These are phyloP conservation scores for Aspergillus carlsbadensis DNA, from an alignment of 495 filamentous ascomycete species.

Conservation along the genomic window DNA sequence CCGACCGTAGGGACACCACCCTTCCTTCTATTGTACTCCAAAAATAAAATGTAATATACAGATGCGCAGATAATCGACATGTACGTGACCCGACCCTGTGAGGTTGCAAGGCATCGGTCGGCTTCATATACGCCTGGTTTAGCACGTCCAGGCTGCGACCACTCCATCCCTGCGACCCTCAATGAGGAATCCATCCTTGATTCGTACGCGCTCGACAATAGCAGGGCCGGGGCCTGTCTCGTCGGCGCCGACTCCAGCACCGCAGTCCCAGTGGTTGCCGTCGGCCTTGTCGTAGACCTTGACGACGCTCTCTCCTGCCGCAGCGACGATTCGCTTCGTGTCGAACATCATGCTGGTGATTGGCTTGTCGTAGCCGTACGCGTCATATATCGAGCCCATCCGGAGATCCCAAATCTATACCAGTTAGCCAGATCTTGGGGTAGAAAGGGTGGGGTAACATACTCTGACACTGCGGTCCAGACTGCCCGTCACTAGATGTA, in stretches of 20 bases:
- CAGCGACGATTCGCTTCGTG: slow-evolving; percentile 81
- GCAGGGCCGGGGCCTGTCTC: slow-evolving; percentile 60
- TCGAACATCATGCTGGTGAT: slow-evolving; percentile 99
- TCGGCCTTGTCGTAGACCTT: slow-evolving; percentile 99
- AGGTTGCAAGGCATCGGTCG: background rate
- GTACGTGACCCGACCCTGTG: slow-evolving; percentile 1
- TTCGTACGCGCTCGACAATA: slow-evolving; percentile 81
- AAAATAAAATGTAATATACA: slow-evolving; percentile 20
- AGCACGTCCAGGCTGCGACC: slow-evolving; percentile 92
- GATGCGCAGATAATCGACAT: slow-evolving; percentile 11
- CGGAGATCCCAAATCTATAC: slow-evolving; percentile 96
- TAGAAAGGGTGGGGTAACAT: slow-evolving; percentile 40
- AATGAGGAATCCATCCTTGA: slow-evolving; percentile 91
- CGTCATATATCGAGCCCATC: slow-evolving; percentile 93
- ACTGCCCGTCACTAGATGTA: slow-evolving; percentile 93
- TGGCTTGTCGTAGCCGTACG: slow-evolving; percentile 90
- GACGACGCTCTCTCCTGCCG: slow-evolving; percentile 86
- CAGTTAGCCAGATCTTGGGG: background rate
- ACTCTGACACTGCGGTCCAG: slow-evolving; percentile 92
- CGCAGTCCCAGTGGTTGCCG: slow-evolving; percentile 95
- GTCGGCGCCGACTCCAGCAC: slow-evolving; percentile 67
- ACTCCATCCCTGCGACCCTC: slow-evolving; percentile 88
- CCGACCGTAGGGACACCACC: slow-evolving; percentile 6
- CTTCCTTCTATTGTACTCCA: slow-evolving; percentile 14
- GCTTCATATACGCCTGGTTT: slow-evolving; percentile 14